Evolutionary conservation across 2,329 filamentous ascomycete species (phyloP).

Genomic region (Aschersonia sp.): DNA sequence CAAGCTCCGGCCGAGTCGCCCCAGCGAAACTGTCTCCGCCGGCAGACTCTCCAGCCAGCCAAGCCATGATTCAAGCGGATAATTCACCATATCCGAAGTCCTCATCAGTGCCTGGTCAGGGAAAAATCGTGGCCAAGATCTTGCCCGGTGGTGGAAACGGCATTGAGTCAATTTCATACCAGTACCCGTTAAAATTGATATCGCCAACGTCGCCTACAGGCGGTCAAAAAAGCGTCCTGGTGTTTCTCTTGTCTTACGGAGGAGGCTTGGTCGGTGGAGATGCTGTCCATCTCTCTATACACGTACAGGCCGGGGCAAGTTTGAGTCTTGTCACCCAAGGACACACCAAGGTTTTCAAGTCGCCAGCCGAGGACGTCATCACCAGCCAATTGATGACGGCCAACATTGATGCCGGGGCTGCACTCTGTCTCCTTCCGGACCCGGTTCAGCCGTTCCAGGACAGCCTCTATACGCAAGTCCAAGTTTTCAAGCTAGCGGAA

Average conservation of each 20-base stretch:
- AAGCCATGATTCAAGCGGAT: slow-evolving; percentile 6
- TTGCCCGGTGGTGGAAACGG: slow-evolving; percentile 59
- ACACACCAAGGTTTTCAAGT: slow-evolving; percentile 93
- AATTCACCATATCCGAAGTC: slow-evolving; percentile 58
- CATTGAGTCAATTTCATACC: slow-evolving; percentile 64
- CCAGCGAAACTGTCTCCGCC: no score
- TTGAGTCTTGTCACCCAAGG: slow-evolving; percentile 59
- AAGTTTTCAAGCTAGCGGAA: slow-evolving; percentile 53
- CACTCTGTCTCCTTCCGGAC: slow-evolving; percentile 64
- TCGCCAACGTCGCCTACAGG: slow-evolving; percentile 52
- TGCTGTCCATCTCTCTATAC: slow-evolving; percentile 57
- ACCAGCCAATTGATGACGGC: slow-evolving; percentile 44
- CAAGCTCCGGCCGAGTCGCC: no score
- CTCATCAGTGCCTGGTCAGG: slow-evolving; percentile 61
- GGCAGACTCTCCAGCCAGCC: background rate
- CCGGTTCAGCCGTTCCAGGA: slow-evolving; percentile 82
- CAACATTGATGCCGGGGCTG: slow-evolving; percentile 32
- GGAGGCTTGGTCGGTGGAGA: slow-evolving; percentile 87
- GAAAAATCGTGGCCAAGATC: slow-evolving; percentile 58
- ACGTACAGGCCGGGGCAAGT: slow-evolving; percentile 47
- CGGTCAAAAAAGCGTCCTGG: slow-evolving; percentile 53
- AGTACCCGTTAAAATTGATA: slow-evolving; percentile 91
- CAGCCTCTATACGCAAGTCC: slow-evolving; percentile 72
- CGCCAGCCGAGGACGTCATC: slow-evolving; percentile 36
- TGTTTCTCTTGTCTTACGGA: slow-evolving; percentile 88